Percentiles rank a stretch among this genome's conserved stretches.
phyloP scores from a whole-genome alignment of 2,329 filamentous ascomycete genomes.

The Neopestalotiopsis sp. region DNA sequence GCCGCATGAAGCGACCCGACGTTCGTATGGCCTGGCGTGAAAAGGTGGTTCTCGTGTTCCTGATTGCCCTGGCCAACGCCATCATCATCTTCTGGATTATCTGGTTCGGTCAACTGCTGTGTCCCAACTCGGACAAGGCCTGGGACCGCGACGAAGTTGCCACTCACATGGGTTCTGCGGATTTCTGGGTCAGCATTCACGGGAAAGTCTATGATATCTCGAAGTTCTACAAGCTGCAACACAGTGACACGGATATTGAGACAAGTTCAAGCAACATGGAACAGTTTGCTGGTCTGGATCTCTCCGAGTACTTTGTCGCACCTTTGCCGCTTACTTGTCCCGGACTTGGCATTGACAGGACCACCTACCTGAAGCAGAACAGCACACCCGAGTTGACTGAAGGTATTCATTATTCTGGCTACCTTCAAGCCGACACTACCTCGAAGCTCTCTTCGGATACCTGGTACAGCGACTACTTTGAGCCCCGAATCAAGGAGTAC shows the following conservation, averaged over 20 bases:
- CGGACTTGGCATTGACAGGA: constrained; percentile 67
- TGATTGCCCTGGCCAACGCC: constrained; percentile 84
- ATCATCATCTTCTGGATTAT: constrained; percentile 92
- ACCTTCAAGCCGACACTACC: constrained; percentile 55
- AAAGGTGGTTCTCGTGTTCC: constrained; percentile 80
- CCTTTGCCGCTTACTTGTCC: constrained; percentile 78
- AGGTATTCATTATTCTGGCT: constrained; percentile 75
- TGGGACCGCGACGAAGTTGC: constrained; percentile 76
- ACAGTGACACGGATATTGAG: constrained; percentile 74
- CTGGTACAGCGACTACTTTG: constrained; percentile 80
- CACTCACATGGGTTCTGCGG: constrained; percentile 71
- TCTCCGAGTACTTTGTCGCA: constrained; percentile 85
- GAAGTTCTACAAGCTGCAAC: constrained; percentile 84
- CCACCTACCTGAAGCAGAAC: constrained; percentile 66
- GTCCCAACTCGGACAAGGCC: constrained; percentile 89
- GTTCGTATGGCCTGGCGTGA: constrained; percentile 98
- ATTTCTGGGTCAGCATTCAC: constrained; percentile 87
- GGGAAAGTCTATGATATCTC: constrained; percentile 92
- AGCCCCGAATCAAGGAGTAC: constrained; percentile 81
- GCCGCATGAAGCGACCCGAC: constrained; percentile 96
- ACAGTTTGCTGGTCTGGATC: constrained; percentile 75
- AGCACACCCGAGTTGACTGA: constrained; percentile 59
- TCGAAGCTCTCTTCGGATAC: constrained; percentile 64
- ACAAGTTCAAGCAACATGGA: constrained; percentile 71
- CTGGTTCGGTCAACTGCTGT: constrained; percentile 81